Conservation (phyloP, 2,329 filamentous ascomycete species). For the Pseudopyricularia javanii region DNA sequence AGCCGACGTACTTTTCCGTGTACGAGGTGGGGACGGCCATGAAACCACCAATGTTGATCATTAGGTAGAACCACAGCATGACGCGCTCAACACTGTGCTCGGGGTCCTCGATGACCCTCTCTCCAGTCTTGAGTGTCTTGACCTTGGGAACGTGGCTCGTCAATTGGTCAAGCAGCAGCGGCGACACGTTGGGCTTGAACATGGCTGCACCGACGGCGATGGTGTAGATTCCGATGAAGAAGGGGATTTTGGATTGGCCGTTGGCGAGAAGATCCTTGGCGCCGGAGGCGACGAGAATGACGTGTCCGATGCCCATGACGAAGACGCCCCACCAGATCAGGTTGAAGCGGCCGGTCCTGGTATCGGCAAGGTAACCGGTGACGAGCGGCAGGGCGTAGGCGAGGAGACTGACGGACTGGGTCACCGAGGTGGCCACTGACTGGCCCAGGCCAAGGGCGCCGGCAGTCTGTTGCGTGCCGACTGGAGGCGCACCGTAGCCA, state of each 20-base stretch:
- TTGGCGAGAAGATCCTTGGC: conserved; percentile 28
- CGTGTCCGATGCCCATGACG: conserved; percentile 54
- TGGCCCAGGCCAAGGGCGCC: conserved; percentile 49
- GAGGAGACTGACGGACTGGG: conserved; percentile 42
- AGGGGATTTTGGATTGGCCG: conserved; percentile 34
- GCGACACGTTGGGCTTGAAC: conserved; percentile 52
- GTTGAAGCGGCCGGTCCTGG: conserved; percentile 56
- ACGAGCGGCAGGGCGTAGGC: conserved; percentile 45
- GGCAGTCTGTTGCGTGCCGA: conserved; percentile 30
- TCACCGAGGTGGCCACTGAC: conserved; percentile 36
- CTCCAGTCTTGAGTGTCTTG: conserved; percentile 27
- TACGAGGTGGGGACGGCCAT: conserved; percentile 54
- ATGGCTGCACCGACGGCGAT: conserved; percentile 58
- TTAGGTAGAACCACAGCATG: conserved; percentile 41
- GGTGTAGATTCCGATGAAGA: conserved; percentile 46
- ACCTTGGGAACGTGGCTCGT: conserved; percentile 24
- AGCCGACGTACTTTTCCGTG: conserved; percentile 64
- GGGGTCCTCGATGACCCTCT: conserved; percentile 32
- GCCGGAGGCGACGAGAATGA: conserved; percentile 54
- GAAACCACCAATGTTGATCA: conserved; percentile 56
- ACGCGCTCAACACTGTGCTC: conserved; percentile 32
- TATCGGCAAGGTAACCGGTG: conserved; percentile 49
- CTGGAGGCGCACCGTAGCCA: conserved; percentile 27
- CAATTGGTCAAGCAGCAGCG: conserved; percentile 30
- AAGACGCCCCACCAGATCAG: conserved; percentile 61